These are phyloP conservation scores for Teunomyces kruisii DNA, from an alignment of 805 yeast species.

Conservation along the genomic window DNA sequence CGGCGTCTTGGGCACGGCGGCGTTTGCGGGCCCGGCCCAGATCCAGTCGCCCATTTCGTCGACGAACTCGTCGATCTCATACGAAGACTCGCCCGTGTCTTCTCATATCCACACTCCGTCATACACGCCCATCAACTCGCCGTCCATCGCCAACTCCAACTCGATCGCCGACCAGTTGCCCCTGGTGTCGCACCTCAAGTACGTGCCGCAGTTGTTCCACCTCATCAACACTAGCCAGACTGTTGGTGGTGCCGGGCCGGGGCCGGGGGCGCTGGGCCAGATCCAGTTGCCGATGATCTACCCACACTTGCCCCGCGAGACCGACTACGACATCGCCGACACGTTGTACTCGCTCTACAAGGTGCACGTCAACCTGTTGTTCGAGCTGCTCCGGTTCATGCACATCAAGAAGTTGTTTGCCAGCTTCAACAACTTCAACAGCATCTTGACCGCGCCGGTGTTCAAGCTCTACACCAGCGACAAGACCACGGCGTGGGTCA, in stretches of 20 bases:
- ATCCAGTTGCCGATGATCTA: conserved; percentile 39
- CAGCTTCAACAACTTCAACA: conserved; percentile 51
- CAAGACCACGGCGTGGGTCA: conserved; percentile 59
- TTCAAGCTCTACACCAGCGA: conserved; percentile 55
- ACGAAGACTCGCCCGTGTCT: conserved; percentile 18
- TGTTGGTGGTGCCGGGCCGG: too few relatives aligned
- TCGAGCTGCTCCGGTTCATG: conserved; percentile 67
- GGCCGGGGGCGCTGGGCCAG: too few relatives aligned
- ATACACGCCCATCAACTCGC: conserved; percentile 19
- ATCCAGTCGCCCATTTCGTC: conserved; percentile 14
- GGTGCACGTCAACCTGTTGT: conserved; percentile 61
- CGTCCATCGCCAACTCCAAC: conserved; percentile 16
- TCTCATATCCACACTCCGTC: conserved; percentile 15
- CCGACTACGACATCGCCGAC: conserved; percentile 58
- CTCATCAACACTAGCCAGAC: conserved; percentile 7
- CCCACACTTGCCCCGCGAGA: conserved; percentile 42
- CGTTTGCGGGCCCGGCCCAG: conserved; percentile 1
- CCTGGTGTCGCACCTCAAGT: conserved; percentile 18
- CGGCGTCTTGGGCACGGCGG: neutral
- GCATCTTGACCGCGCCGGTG: conserved; percentile 61
- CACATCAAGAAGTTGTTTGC: conserved; percentile 60
- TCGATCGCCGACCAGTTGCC: conserved; percentile 15
- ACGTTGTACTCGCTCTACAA: conserved; percentile 63
- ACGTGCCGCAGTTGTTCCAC: conserved; percentile 29
- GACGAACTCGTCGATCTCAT: conserved; percentile 13